phyloP scores from a whole-genome alignment of 73 alveolate genomes.

The Paramecium bursaria region DNA sequence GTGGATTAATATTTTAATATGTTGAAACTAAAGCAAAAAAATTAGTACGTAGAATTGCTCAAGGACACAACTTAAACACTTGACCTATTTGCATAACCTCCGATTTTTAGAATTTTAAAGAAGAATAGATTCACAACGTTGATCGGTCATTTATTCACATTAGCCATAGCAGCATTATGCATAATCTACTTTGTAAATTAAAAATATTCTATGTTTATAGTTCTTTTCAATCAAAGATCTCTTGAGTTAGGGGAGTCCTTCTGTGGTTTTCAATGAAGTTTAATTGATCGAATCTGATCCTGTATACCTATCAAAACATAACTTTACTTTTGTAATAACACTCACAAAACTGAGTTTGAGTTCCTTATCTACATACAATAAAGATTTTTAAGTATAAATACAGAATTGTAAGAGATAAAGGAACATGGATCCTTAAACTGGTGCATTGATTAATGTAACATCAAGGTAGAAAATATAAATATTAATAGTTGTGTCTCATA shows the following conservation, averaged over 20 bases:
- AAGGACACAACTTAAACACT: too few relatives aligned
- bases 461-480: background rate
- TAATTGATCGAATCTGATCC: conserved; percentile 40
- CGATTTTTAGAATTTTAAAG: conserved; percentile 29
- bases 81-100: conserved; percentile 36
- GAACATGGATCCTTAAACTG: background rate
- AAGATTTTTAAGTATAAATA: background rate
- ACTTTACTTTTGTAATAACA: conserved; percentile 23
- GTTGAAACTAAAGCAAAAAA: too few relatives aligned
- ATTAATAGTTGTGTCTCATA: conserved; percentile 19
- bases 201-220: too few relatives aligned
- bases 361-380: background rate
- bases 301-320: background rate
- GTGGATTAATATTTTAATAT: too few relatives aligned
- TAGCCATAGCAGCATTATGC: background rate
- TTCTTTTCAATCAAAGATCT: background rate
- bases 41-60: too few relatives aligned
- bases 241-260: background rate
- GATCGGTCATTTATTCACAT: conserved; percentile 7
- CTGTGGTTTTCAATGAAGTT: conserved; percentile 27
- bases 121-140: conserved; percentile 35
- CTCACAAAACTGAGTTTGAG: background rate
- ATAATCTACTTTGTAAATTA: background rate
- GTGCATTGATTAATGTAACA: background rate
- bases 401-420: conserved; percentile 8